Base-by-base conservation (phyloP, 1,284 basidiomycete species). In the Pseudozyma tsukubaensis region DNA sequence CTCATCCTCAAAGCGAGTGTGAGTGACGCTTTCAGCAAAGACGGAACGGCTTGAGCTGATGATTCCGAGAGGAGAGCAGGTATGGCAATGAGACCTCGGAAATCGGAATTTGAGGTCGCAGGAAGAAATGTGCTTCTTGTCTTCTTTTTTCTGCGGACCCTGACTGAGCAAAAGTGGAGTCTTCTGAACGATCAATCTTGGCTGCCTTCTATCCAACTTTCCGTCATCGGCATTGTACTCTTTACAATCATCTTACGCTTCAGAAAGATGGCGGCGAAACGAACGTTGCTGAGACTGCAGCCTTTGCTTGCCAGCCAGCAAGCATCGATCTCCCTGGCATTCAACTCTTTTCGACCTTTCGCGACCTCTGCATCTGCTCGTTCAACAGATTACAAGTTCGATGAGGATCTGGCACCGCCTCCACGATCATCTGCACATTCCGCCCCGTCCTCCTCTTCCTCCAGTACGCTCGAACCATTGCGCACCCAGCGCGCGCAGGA, bases 201-300 rank as follows among this genome's bases (percentile, higher is more conserved):
- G 24, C 6, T 29, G 24, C 43, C 32, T 55, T 42, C 32, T 35
- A 48, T 32, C 19, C 14, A 6, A 12, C 18, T 4, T 35, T 4
- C 35, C 18, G 34, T 11, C 34, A 14, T 12, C 36, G 36, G 18
- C 24, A 32, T 19, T 14, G 10, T n/a, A 13, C 39, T 29, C 43
- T 21, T 43, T 12, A 18, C 42, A 12, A 35, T 36, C 21, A 7
- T 32, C 6, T 36, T 16, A 43, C 11, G 8, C 16, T n/a, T 11
- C 10, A 24, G 10, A 1, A 37, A 2, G 32, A 70, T 70, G 67
- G 45, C 67, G 32, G 40, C 57, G 14, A 64, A 49, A 29, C 67
- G 57, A 21, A 52, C 57, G 14, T 24, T 56, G 57, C 52, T 70
- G 4, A 51, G 67, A 40, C 29, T 70, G 39, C 57, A 56, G 12